These are phyloP conservation scores for Heliocybe sulcata DNA, from an alignment of 1,284 basidiomycete species.

Conservation along the genomic window DNA sequence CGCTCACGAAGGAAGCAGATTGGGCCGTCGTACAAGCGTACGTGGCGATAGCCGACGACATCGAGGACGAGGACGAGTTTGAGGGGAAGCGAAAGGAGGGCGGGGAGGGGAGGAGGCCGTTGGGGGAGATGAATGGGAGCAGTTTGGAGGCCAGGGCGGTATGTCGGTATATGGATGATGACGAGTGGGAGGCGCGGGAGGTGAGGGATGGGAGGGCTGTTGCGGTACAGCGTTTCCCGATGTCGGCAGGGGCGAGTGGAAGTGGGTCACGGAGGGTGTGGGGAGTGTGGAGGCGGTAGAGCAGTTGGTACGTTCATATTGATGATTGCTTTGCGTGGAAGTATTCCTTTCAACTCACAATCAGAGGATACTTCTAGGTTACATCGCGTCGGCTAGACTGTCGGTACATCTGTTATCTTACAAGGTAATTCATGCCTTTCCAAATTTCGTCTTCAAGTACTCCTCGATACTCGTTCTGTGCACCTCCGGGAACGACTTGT, in stretches of 20 bases:
- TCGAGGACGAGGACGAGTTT: conserved; percentile 20
- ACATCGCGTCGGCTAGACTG: too few species aligned
- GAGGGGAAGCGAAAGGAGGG: conserved; percentile 27
- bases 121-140: conserved; percentile 9
- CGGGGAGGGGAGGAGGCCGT: conserved; percentile 13
- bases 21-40: conserved; percentile 59
- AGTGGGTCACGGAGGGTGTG: too few species aligned
- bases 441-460: conserved; percentile 7
- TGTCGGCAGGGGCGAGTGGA: too few species aligned
- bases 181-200: conserved; percentile 52
- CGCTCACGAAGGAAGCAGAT: conserved; percentile 62
- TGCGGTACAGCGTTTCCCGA: conserved; percentile 17
- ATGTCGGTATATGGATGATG: conserved; percentile 55
- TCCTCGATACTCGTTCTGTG: conserved; percentile 6
- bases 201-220: conserved; percentile 20
- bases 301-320: too few species aligned
- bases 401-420: too few species aligned
- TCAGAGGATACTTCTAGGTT: too few species aligned
- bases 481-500: conserved; percentile 8
- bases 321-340: too few species aligned
- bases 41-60: conserved; percentile 45
- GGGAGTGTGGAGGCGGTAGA: too few species aligned
- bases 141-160: conserved; percentile 42
- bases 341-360: too few species aligned
- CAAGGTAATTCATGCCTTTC: too few species aligned